Evolutionary conservation across 495 filamentous ascomycete genomes (phyloP), one percentile per base, ranked within the genome.

Genomic region (Endocarpon pusillum): DNA sequence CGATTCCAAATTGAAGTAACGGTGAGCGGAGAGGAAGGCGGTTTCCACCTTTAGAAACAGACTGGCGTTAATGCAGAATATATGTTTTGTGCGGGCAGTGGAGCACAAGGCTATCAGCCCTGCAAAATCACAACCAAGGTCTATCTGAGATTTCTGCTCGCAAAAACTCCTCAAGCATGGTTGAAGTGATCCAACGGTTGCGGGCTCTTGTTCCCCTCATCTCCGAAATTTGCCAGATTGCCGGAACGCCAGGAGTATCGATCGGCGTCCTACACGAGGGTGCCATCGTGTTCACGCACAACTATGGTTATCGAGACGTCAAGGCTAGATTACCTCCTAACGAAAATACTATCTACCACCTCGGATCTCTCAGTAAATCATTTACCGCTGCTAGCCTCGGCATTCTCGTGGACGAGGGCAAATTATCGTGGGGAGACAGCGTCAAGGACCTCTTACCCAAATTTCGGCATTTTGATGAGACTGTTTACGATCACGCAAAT

Each of bases 301-400:
- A 43, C 23, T 41, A 42, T 21, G 54, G 54, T 2, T 41, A 45
- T 28, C 42, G 49, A 16, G 43, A 49, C 29, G 21, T 37, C 4
- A 32, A 34, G 10, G 9, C 9, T 7, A 37, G 7, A 15, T 30
- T 29, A 1, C 12, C 36, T 11, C 22, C 42, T 4, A 32, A 57
- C 22, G n/a, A 41, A 3, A 41, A 59, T 24, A 57, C 55, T 0
- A 39, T 48, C 2, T 57, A 61, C 33, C 39, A 52, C 22, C 46
- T 62, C 33, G 58, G 51, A 1, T 55, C 54, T 3, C 46, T 57
- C 25, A 50, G 52, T 2, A 58, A 63, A 34, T 45, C 51, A 16
- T 45, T 63, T 26, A 51, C 49, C 4, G 46, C 49, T 19, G 42
- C 48, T 6, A 42, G 48, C 1, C 34, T 60, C 3, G 55, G 42